These are phyloP conservation scores for Neurospora crassa DNA, from an alignment of 2,329 filamentous ascomycete species.

Conservation along the genomic window DNA sequence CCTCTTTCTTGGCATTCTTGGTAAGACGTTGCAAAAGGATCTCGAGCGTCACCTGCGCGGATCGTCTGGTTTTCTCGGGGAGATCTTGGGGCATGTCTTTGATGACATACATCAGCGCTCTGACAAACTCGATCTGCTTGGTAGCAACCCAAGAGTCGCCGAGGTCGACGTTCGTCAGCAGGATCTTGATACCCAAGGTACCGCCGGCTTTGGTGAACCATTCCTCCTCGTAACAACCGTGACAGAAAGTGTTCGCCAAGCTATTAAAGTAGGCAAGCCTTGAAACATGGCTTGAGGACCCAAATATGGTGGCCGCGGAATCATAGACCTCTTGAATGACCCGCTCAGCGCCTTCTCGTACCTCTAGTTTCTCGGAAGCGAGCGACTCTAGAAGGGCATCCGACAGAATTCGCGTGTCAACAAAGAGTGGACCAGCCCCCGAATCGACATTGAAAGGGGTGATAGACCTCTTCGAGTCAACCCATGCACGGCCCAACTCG, in stretches of 20 bases:
- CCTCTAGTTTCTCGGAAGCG: slow-evolving; percentile 69
- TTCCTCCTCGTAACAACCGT: slow-evolving; percentile 93
- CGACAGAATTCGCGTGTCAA: slow-evolving; percentile 79
- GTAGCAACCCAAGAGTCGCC: slow-evolving; percentile 74
- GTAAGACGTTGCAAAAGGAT: slow-evolving; percentile 71
- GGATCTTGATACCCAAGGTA: slow-evolving; percentile 77
- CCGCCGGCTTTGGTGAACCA: slow-evolving; percentile 98
- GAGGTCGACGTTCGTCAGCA: slow-evolving; percentile 76
- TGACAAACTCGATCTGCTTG: slow-evolving; percentile 79
- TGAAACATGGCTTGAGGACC: slow-evolving; percentile 59
- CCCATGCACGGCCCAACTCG: slow-evolving; percentile 78
- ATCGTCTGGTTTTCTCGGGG: slow-evolving; percentile 75
- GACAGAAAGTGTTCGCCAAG: slow-evolving; percentile 75
- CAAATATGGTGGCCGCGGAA: slow-evolving; percentile 69
- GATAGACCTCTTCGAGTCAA: slow-evolving; percentile 65
- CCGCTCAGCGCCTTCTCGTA: slow-evolving; percentile 74
- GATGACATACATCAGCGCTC: slow-evolving; percentile 91
- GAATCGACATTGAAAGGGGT: slow-evolving; percentile 76
- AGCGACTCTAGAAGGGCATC: slow-evolving; percentile 87
- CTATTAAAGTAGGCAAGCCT: slow-evolving; percentile 78
- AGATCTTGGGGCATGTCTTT: slow-evolving; percentile 96
- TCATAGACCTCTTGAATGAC: slow-evolving; percentile 72
- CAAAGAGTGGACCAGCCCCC: slow-evolving; percentile 77
- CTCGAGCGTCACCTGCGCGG: slow-evolving; percentile 76
- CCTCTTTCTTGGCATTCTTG: slow-evolving; percentile 69